phyloP scores from a whole-genome alignment of 2,329 filamentous ascomycete genomes.

The Aspergillus novoparasiticus region DNA sequence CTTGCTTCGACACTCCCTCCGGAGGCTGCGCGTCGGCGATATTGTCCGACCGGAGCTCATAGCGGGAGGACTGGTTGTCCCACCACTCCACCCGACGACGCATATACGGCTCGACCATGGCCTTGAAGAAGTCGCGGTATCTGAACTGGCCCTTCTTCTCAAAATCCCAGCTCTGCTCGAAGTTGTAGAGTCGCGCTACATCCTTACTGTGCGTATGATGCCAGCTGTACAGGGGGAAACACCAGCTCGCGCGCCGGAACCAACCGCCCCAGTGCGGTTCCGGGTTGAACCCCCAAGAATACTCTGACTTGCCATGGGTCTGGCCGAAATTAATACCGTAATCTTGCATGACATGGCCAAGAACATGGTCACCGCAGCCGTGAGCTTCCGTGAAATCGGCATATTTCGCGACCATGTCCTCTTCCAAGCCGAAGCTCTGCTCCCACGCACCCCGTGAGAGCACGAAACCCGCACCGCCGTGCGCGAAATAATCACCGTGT shows the following conservation, averaged over 20 bases:
- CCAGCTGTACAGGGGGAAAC: conserved; percentile 50
- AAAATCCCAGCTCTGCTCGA: conserved; percentile 30
- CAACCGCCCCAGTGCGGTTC: conserved; percentile 25
- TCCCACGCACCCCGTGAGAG: conserved; percentile 58
- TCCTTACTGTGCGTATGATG: conserved; percentile 29
- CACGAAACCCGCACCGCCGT: conserved; percentile 58
- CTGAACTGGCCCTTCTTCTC: conserved; percentile 23
- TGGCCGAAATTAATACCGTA: conserved; percentile 50
- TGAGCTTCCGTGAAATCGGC: conserved; percentile 40
- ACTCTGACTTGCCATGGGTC: conserved; percentile 55
- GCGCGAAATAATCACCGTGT: conserved; percentile 51
- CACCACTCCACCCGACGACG: conserved; percentile 25
- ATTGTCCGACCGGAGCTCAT: conserved; percentile 25
- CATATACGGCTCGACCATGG: conserved; percentile 25
- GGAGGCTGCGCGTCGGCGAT: conserved; percentile 18
- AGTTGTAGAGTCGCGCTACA: conserved; percentile 26
- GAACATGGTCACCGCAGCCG: conserved; percentile 59
- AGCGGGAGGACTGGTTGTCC: conserved; percentile 28
- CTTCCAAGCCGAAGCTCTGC: conserved; percentile 46
- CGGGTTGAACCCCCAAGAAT: conserved; percentile 48
- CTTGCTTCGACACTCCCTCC: conserved; percentile 12
- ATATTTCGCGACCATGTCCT: conserved; percentile 50
- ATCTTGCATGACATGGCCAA: conserved; percentile 53
- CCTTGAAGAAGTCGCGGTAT: conserved; percentile 28
- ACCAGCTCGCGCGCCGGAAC: conserved; percentile 52